phyloP scores from a whole-genome alignment of 2,329 filamentous ascomycete genomes.

The Coccinonectria pachysandricola region DNA sequence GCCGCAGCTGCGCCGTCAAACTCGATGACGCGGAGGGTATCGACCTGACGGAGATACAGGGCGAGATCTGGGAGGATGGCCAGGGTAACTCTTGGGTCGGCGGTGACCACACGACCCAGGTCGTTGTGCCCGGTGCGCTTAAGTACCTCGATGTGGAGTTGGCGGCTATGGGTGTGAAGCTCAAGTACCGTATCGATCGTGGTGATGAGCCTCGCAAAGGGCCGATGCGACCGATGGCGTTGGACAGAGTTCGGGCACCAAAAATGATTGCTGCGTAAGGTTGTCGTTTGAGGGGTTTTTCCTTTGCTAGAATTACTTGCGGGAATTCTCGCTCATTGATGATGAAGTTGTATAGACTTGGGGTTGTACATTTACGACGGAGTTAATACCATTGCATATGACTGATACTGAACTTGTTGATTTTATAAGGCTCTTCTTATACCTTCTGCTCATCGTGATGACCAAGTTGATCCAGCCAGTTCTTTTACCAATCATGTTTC shows the following conservation, averaged over 20 bases:
- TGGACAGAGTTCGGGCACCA: constrained; percentile 19
- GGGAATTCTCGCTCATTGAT: neutral
- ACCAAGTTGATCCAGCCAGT: no score
- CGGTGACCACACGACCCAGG: constrained; percentile 80
- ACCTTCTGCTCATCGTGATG: no score
- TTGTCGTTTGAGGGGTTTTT: constrained; percentile 2
- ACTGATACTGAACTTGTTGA: no score
- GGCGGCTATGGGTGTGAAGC: constrained; percentile 88
- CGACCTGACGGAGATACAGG: constrained; percentile 46
- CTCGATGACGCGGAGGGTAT: constrained; percentile 48
- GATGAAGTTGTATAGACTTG: no score
- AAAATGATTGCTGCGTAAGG: constrained; percentile 9
- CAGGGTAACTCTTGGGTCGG: constrained; percentile 75
- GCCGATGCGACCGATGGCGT: constrained; percentile 31
- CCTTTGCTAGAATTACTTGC: constrained; percentile 1
- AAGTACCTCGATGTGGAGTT: constrained; percentile 92
- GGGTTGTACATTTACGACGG: no score
- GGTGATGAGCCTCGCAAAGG: constrained; percentile 56
- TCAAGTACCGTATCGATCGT: constrained; percentile 64
- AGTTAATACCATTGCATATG: no score
- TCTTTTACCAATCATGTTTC: no score
- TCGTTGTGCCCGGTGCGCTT: constrained; percentile 86
- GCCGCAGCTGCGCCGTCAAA: constrained; percentile 62
- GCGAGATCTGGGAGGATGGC: constrained; percentile 88
- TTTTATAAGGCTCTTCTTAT: no score